These are phyloP conservation scores for Aspergillus conjunctus DNA, from an alignment of 495 filamentous ascomycete genomes.

Conservation along the genomic window DNA sequence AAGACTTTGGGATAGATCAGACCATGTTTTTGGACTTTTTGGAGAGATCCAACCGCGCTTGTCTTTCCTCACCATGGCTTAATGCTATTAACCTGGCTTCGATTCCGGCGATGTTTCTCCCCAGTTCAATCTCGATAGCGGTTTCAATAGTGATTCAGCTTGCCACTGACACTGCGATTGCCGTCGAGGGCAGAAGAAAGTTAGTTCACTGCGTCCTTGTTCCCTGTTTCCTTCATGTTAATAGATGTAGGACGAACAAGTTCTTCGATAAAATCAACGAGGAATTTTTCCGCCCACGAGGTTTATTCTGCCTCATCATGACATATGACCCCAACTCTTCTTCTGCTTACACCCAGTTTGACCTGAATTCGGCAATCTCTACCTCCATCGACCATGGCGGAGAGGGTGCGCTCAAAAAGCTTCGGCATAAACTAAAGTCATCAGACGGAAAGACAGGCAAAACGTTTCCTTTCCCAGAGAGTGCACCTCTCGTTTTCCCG, in stretches of 20 bases:
- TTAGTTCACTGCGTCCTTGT: conserved; percentile 11
- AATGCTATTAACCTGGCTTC: conserved; percentile 49
- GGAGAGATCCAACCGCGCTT: conserved; percentile 45
- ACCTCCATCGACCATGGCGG: conserved; percentile 23
- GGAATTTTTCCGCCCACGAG: conserved; percentile 59
- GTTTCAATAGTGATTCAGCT: conserved; percentile 47
- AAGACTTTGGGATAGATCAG: conserved; percentile 53
- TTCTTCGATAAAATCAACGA: conserved; percentile 61
- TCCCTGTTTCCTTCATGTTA: neutral
- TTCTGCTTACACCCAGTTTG: conserved; percentile 26
- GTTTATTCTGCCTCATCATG: conserved; percentile 62
- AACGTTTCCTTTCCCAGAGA: conserved; percentile 50
- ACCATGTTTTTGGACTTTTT: conserved; percentile 58
- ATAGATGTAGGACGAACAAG: conserved; percentile 44
- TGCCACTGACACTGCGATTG: conserved; percentile 46
- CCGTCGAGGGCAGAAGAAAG: conserved; percentile 42
- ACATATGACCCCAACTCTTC: conserved; percentile 53
- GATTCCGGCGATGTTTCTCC: conserved; percentile 39
- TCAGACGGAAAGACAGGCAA: conserved; percentile 51
- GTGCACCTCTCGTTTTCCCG: conserved; percentile 57
- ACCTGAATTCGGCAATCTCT: conserved; percentile 33
- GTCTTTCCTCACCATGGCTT: conserved; percentile 40
- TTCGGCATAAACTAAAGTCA: conserved; percentile 41
- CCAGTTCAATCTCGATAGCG: conserved; percentile 44
- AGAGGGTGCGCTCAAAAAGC: conserved; percentile 19